Evolutionary conservation across 2,329 filamentous ascomycete genomes (phyloP).

Genomic region (Beauveria rudraprayagi): DNA sequence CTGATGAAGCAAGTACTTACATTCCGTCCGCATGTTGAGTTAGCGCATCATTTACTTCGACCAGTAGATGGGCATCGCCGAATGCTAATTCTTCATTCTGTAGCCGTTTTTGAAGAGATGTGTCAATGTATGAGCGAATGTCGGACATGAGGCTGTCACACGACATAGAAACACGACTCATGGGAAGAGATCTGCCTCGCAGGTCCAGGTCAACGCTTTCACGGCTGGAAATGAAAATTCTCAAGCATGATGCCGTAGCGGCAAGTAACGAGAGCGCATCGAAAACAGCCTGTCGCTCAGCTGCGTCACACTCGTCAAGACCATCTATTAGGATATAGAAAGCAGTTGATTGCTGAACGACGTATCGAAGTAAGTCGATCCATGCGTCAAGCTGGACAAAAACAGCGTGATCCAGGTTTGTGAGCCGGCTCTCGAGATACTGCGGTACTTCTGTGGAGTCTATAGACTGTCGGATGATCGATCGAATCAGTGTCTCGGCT

Average conservation of each 20-base stretch:
- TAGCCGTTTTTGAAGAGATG: neutral
- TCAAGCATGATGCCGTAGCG: neutral
- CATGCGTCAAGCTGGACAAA: neutral
- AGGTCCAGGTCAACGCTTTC: neutral
- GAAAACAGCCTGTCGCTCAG: neutral
- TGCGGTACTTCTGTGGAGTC: neutral
- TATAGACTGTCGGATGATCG: neutral
- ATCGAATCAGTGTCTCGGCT: neutral
- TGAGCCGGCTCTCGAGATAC: neutral
- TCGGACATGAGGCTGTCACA: neutral
- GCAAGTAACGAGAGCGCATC: neutral
- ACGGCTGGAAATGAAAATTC: neutral
- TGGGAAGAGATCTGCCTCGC: neutral
- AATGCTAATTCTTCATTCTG: neutral
- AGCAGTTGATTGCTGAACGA: neutral
- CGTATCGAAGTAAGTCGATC: neutral
- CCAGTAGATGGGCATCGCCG: neutral
- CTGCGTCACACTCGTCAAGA: neutral
- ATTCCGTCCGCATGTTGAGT: neutral
- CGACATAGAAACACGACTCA: neutral
- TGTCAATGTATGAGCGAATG: neutral
- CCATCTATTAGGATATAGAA: neutral
- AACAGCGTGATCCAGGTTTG: neutral
- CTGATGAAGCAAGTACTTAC: neutral
- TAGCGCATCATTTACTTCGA: neutral